phyloP scores from a whole-genome alignment of 2,329 filamentous ascomycete genomes.

The Orbilia javanica region DNA sequence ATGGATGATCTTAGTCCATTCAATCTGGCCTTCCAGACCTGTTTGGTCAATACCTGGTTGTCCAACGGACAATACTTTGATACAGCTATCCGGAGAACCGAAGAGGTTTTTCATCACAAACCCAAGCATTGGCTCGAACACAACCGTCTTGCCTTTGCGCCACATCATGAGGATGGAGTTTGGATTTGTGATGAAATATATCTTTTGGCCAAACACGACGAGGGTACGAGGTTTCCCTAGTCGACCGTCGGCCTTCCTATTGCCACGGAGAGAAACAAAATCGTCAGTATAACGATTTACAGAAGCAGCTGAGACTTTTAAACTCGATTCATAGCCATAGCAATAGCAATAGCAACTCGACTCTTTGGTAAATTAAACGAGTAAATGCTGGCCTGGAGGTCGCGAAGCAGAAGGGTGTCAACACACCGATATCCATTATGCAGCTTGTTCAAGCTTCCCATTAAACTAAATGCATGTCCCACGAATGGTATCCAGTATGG shows the following conservation, averaged over 20 bases:
- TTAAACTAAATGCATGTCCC: constrained; percentile 36
- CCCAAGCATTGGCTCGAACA: constrained; percentile 34
- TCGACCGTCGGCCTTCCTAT: constrained; percentile 31
- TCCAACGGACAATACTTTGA: constrained; percentile 4
- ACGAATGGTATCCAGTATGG: constrained; percentile 50
- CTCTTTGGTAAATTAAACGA: too few species aligned
- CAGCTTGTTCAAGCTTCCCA: constrained; percentile 19
- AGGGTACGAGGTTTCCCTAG: constrained; percentile 33
- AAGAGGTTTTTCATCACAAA: constrained; percentile 23
- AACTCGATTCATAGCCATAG: neutral
- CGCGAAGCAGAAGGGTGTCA: neutral
- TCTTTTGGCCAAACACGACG: constrained; percentile 43
- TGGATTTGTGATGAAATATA: constrained; percentile 41
- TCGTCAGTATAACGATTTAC: neutral
- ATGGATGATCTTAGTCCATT: constrained; percentile 30
- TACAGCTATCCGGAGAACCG: neutral
- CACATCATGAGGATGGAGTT: constrained; percentile 33
- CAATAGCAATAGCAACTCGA: neutral
- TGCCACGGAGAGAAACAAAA: neutral
- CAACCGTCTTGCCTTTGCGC: constrained; percentile 44
- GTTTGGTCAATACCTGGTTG: constrained; percentile 32
- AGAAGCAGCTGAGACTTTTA: neutral
- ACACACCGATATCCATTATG: constrained; percentile 22
- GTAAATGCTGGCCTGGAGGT: too few species aligned
- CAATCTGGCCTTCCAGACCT: constrained; percentile 20